Base-by-base conservation (phyloP, 2,329 filamentous ascomycete genomes). In the Penicillium digitatum region DNA sequence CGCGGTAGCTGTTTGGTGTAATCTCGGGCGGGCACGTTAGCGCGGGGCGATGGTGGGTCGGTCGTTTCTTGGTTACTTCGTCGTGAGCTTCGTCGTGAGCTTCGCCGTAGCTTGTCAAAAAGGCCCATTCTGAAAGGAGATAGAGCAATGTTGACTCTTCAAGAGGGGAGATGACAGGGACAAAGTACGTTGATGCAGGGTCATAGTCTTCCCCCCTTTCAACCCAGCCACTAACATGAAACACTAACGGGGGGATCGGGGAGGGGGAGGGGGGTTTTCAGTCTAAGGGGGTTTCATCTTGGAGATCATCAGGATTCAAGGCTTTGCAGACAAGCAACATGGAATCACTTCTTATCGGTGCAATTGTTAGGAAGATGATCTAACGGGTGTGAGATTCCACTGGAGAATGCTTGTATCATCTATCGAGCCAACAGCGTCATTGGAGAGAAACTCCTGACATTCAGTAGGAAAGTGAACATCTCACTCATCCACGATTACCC, bases 1-100 rank as follows among this genome's bases (percentile, higher is more conserved):
- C 81, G 75, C 10, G 90, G 87, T 11, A 96, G 81, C 49, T 74
- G 73, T 38, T 76, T 75, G 46, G 85, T 77, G 35, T 58, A 63
- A 60, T 76, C 72, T 45, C 49, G 59, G 32, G 59, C 59, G 32
- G 48, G 14, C 20, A 54, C 37, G 18, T 53, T 34, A 59, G 54
- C 56, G 65, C 56, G 50, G 62, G 55, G 60, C 26, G 54, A 62
- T 49, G 53, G 55, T 45, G 49, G 55, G 52, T 62, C 62, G 54
- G 58, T 61, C 37, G 62, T 60, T 55, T 63, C 39, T 5, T 24
- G 24, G 24, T 42, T 66, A 62, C 68, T 65, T 48, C 62, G 61
- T 37, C 66, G 58, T 44, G 67, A 68, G 44, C 67, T 68, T 43
- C 63, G 60, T 35, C 65, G 60, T 44, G 67, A 68, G 42, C 68